Base-by-base conservation (phyloP, 1,284 basidiomycete species). In the Rhodotorula mucilaginosa region DNA sequence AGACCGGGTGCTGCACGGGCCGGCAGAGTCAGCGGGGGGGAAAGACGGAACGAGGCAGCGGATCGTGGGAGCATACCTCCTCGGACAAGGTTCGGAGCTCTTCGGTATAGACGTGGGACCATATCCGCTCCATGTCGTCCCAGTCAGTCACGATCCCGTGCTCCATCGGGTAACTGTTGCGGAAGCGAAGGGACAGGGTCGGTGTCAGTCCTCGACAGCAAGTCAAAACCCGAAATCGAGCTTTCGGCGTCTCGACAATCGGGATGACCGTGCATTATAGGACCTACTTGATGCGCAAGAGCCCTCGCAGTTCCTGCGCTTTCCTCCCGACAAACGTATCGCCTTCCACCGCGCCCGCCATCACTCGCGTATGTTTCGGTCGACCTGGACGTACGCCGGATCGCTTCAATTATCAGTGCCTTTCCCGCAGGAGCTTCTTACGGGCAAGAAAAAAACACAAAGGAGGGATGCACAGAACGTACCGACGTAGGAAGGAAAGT, bases 81-180 rank as follows among this genome's bases (percentile, higher is more conserved):
- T 98, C 95, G 79, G 92, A 93, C 77, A 97, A 83, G 13, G 94
- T 97, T 49, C 92, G 91, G 63, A 98, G 84, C 78, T 97, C 95
- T 80, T 97, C 93, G 26, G 90, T 89, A 81, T 97, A 98, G 59
- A 97, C 91, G 89, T 93, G 95, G 76, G 87, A 90, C 94, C 94
- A 97, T 86, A 97, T 96, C 68, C 91, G 88, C 82, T 97, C 94
- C 94, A 97, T 97, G 80, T 97, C 94, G 80, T 97, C 94, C 94
- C 94, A 97, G 83, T 97, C 92, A 44, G 91, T 92, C 8, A 94
- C 80, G 57, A 80, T 78, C 1, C 80, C 80, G 60, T 80, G 80
- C 80, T 95, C 92, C 88, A 98, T 97, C n/a, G 95, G 95, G 80
- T 97, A 97, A 81, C 93, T 94, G 68, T 65, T 23, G n/a, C n/a